Evolutionary conservation across 257 asterid species (phyloP), one percentile per base, ranked within the genome.

Genomic region (Leonotis leonurus): DNA sequence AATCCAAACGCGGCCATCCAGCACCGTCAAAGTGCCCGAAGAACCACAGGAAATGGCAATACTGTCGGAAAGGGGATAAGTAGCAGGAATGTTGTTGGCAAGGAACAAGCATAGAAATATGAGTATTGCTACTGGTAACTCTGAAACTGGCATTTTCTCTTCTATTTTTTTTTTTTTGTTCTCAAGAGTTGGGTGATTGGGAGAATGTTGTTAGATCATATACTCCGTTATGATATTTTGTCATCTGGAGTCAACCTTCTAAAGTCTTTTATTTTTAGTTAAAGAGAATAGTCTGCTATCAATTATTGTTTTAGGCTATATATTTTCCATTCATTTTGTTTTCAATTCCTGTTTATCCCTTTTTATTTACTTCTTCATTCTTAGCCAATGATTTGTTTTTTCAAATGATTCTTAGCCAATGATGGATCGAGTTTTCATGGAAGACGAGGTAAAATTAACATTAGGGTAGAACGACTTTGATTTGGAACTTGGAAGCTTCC

Each of bases 11-110:
- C 89, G 83, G 4, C 85, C 85, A 24, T 82, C 78, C 14, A 27
- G 45, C 9, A 78, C 75, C 13, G 72, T 56, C 41, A n/a, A 64
- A 43, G 68, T 67, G 49, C 74, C 74, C 8, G 83, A 70, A 41
- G 75, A 72, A 25, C 94, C 87, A 56, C 89, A 82, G 29, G 89
- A 85, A 70, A 85, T 62, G 70, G 83, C 81, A 27, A 70, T 25
- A 35, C 43, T 56, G 10, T 72, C 78, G 4, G 60, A 72, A 27
- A 39, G 73, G 43, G 43, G 44, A 44, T 16, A 11, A 21, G 68
- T 17, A 49, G 43, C 10, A 39, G 67, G 63, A 13, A 25, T 6
- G 66, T 21, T 22, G 56, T 36, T 70, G 45, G 80, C 73, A 50
- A 25, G 46, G 57, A 35, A 65, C 49, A 71, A 56, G 68, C 16